Evolutionary conservation across 2,329 filamentous ascomycete species (phyloP), one percentile per base, ranked within the genome.

Genomic region (Scytalidium sp.): DNA sequence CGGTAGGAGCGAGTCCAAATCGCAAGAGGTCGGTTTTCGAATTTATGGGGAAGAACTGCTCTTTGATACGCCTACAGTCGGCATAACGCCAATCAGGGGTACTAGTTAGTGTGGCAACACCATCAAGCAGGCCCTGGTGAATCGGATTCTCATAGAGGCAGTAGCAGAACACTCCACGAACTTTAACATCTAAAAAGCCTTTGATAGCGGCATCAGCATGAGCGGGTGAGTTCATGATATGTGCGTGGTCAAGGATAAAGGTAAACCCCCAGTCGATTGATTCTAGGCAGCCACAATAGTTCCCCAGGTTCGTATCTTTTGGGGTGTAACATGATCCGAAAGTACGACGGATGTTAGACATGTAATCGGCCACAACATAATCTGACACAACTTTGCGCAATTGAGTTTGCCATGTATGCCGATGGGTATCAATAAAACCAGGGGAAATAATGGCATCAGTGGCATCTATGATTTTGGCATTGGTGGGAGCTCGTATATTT

Each of bases 131-230:
- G 25, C 41, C 21, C 42, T 49, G 29, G 19, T 20, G 19, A 19
- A 32, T 32, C 15, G 42, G 46, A 21, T 48, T 49, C 19, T 25
- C 41, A 39, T 52, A 52, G 32, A 43, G 43, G 5, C 22, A 41
- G 40, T 43, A 52, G 43, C 50, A 49, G 43, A 43, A 52, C 13
- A 49, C 32, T n/a, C 22, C 40, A 25, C 50, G 41, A 19, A 52
- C 46, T 27, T 43, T 43, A 2, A 45, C 32, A n/a, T 54, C 52
- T 13, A 32, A 36, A 25, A 41, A 20, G n/a, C 45, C 52, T 11
- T 51, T 49, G 13, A 51, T 22, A 5, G 45, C 42, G 22, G 39
- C 39, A 27, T 41, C 42, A 8, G 43, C 22, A 49, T 54, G 49
- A 19, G 48, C 51, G 11, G 42, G 22, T 17, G 49, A 46, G 19